phyloP scores from a whole-genome alignment of 2,329 filamentous ascomycete species.

The Gremmenia infestans region DNA sequence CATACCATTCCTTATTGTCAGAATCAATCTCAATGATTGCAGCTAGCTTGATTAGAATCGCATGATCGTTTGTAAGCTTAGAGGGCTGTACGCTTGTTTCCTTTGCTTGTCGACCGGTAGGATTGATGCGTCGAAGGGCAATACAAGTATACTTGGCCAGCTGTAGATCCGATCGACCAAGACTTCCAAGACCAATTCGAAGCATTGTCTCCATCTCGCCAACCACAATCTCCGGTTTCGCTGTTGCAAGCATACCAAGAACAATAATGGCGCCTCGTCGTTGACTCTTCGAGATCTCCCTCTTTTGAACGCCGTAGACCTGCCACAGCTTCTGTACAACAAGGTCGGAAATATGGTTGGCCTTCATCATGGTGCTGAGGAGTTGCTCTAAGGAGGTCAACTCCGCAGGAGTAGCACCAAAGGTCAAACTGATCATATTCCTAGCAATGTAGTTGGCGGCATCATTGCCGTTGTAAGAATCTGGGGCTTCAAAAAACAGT shows the following conservation, averaged over 20 bases:
- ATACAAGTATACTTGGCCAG: constrained; percentile 95
- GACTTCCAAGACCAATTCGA: constrained; percentile 75
- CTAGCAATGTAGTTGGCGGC: constrained; percentile 91
- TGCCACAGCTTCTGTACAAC: constrained; percentile 95
- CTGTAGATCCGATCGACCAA: constrained; percentile 77
- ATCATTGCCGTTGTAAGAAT: constrained; percentile 81
- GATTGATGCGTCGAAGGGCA: constrained; percentile 85
- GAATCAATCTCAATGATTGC: constrained; percentile 81
- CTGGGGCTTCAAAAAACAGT: constrained; percentile 92
- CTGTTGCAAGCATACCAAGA: constrained; percentile 90
- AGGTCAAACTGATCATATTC: constrained; percentile 99
- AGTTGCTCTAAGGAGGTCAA: constrained; percentile 93
- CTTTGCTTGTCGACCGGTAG: constrained; percentile 73
- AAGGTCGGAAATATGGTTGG: constrained; percentile 75
- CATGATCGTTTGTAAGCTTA: constrained; percentile 86
- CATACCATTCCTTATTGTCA: constrained; percentile 93
- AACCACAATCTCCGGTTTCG: constrained; percentile 87
- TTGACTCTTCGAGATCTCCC: constrained; percentile 88
- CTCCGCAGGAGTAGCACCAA: constrained; percentile 90
- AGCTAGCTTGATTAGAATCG: constrained; percentile 74
- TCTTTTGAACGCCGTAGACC: constrained; percentile 90
- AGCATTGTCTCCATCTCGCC: constrained; percentile 95
- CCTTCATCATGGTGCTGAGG: constrained; percentile 95
- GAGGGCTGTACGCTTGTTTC: constrained; percentile 64
- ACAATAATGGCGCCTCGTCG: constrained; percentile 92